Evolutionary conservation across 768 basidiomycete species (phyloP), one percentile per base, ranked within the genome.

Genomic region (Nidularia sp.): DNA sequence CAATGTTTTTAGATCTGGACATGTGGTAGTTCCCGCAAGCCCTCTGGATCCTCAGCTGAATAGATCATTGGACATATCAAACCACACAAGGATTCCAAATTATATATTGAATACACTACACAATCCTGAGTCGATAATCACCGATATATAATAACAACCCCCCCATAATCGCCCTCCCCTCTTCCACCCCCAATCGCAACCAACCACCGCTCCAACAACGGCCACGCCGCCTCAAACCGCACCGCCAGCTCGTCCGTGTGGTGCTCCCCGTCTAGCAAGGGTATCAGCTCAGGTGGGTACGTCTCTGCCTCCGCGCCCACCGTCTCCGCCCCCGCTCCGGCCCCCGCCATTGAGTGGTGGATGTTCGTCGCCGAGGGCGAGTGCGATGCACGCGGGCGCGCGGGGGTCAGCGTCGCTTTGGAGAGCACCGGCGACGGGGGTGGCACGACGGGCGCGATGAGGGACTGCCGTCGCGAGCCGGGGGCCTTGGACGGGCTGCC

Each of bases 241-340:
- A 89, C 84, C 45, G 88, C 86, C 43, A 98, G 70, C 69, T 98
- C 95, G 62, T 98, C 96, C 1, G 91, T 87, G 66, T 94, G 88
- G 65, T 93, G 94, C 51, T 86, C 88, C 6, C 96, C 97, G 61
- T 98, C 87, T 9, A 98, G 74, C 53, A 91, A 65, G 2, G 73
- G 55, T 29, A 77, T 59, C 25, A 94, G 59, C 9, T 82, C 81
- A 4, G 73, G 70, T 6, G 90, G 90, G 53, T 64, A 57, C 46
- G 55, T 55, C 31, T 63, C 53, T 13, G 35, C 32, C 18, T 9
- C 43, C 56, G 10, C 35, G 22, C 41, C 47, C 25, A 4, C 25
- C 25, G 25, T 29, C 25, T 29, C 25, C 25, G 25, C 3, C 25
- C 25, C 25, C 25, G 4, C 25, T 29, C 25, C 25, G 25, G 25